Evolutionary conservation across 192 early-diverging fungal species (phyloP), one percentile per base, ranked within the genome.

Genomic region (Coemansia sp.): DNA sequence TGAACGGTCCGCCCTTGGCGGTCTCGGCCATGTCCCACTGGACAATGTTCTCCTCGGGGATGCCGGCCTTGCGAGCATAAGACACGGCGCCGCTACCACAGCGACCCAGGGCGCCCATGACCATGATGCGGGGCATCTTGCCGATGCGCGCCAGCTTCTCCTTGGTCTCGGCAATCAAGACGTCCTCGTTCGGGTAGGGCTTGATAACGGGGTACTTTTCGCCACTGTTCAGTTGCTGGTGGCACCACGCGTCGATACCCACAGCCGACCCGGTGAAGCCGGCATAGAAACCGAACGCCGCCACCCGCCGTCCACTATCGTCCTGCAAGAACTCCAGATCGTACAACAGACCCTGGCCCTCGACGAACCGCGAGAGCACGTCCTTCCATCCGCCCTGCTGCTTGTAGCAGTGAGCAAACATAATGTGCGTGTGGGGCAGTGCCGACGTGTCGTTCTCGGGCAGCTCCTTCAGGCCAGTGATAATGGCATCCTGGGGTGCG

Each of bases 331-430:
- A 99, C 88, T 99, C 97, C 27, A 99, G 84, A 81, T 99, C 97
- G 60, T 95, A 81, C 71, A 99, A 86, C 27, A 88, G 85, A 16
- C 97, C 97, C 35, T 93, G 87, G 17, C 95, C 97, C 53, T 81
- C 74, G 73, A 89, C 85, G 72, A 99, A 99, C 62, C 95, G 88
- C 36, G 72, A 79, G 31, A 99, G 84, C 35, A 97, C 88, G 41
- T 96, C 90, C 72, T 87, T 88, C 97, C 97, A 98, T 19, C 95
- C 97, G 63, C 83, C 92, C 81, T 98, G 97, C 68, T 87, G 81
- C 88, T 98, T 98, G 88, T 88, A 98, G 86, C 97, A 98, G 79
- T 98, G 97, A 45, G 97, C 97, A 80, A 98, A 98, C 87, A 96
- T 95, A 72, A 98, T 96, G 84, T 98, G 97, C 50, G 88, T 88